A percentile compares a stretch with the other conserved stretches of the same genome.
phyloP scores from a whole-genome alignment of 106 monocot species.

The Gastrodia elata region DNA sequence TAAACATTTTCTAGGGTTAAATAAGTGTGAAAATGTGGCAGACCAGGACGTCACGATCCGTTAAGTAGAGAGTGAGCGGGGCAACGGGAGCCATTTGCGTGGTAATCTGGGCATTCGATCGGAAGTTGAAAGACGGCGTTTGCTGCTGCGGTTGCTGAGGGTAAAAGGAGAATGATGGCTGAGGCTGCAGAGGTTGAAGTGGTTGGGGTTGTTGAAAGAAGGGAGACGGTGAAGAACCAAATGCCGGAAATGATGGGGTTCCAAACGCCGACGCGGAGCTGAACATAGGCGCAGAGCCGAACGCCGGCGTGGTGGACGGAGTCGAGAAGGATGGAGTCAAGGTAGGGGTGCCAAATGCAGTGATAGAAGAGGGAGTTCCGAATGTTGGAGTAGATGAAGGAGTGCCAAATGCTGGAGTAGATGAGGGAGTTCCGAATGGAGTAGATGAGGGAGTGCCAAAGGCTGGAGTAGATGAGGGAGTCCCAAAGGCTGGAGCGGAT shows the following conservation, averaged over 20 bases:
- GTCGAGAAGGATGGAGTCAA: conserved; percentile 16
- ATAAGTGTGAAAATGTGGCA: neutral
- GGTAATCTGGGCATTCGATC: conserved; percentile 37
- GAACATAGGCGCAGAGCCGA: conserved; percentile 16
- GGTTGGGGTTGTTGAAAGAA: conserved; percentile 27
- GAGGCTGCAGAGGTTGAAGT: conserved; percentile 22
- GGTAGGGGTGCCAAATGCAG: conserved; percentile 21
- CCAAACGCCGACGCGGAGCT: conserved; percentile 18
- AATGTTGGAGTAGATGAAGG: conserved; percentile 22
- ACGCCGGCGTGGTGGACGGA: conserved; percentile 6
- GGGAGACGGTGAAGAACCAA: conserved; percentile 13
- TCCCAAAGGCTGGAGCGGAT: conserved; percentile 17
- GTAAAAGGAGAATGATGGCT: conserved; percentile 22
- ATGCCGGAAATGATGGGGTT: conserved; percentile 18
- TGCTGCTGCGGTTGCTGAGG: conserved; percentile 30
- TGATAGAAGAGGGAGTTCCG: conserved; percentile 12
- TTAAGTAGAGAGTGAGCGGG: conserved; percentile 47
- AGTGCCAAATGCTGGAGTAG: conserved; percentile 25
- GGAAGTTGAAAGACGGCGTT: conserved; percentile 19
- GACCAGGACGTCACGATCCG: conserved; percentile 82
- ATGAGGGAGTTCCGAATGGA: conserved; percentile 23
- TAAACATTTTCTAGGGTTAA: conserved; percentile 2
- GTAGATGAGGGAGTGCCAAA: conserved; percentile 27
- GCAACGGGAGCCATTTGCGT: conserved; percentile 97
- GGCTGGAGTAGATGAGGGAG: conserved; percentile 11